A percentile compares a stretch with the other conserved stretches of the same genome.
Evolutionary conservation across 352 stramenopile genomes (phyloP).

Genomic region (Globisporangium cylindrosporum): DNA sequence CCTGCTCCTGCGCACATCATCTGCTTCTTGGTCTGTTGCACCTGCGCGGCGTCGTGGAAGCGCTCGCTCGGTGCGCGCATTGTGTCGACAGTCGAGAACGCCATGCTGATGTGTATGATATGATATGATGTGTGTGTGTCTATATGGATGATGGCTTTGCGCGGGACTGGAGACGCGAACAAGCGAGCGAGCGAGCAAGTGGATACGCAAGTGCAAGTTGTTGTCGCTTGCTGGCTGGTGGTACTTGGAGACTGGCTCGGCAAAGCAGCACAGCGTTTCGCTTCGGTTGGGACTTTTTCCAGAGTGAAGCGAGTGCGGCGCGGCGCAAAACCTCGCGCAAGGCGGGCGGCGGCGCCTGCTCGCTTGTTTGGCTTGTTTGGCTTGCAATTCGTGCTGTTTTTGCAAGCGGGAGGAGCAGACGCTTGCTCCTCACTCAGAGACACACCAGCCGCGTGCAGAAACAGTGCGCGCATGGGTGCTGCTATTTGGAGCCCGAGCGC

Average conservation of each 20-base stretch:
- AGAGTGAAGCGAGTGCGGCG: constrained; percentile 12
- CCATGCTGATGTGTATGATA: constrained; percentile 22
- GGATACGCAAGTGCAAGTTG: constrained; percentile 1
- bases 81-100: constrained; percentile 51
- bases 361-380: not conserved
- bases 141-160: not conserved
- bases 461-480: not conserved
- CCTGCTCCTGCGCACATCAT: not conserved
- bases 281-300: constrained; percentile 14
- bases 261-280: constrained; percentile 7
- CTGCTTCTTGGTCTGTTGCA: constrained; percentile 21
- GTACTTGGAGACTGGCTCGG: not conserved
- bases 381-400: constrained; percentile 6
- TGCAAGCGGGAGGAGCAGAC: not conserved
- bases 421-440: constrained; percentile 13
- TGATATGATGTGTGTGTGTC: constrained; percentile 4
- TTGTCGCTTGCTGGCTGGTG: not conserved
- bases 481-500: not conserved
- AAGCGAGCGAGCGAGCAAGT: not conserved
- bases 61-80: constrained; percentile 22
- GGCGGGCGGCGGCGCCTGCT: not conserved
- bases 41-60: constrained; percentile 17
- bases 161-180: not conserved
- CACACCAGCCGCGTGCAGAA: constrained; percentile 6
- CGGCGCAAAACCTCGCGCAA: not conserved